Conservation (phyloP, 2,329 filamentous ascomycete genomes). For the Trichoderma hamatum region DNA sequence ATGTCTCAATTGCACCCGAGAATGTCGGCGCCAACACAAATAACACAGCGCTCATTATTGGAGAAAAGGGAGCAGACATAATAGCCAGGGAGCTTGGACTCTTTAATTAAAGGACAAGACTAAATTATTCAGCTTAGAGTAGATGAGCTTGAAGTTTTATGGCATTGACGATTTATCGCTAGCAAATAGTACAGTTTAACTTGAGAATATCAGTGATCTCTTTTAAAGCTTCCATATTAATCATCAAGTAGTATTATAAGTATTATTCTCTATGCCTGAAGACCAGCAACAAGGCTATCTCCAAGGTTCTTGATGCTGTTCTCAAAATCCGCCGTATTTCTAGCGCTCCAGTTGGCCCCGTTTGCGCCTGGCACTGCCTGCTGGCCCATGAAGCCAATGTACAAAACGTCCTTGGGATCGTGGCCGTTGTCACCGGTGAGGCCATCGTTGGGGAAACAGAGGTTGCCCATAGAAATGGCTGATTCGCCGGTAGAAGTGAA, state of each 20-base stretch:
- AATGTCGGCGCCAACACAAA: conserved; percentile 51
- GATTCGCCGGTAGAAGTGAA: conserved; percentile 52
- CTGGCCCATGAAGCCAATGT: conserved; percentile 56
- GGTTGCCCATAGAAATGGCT: conserved; percentile 53
- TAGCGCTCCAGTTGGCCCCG: conserved; percentile 55
- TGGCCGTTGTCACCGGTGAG: conserved; percentile 57
- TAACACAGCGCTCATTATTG: conserved; percentile 49
- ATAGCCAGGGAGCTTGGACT: conserved; percentile 35
- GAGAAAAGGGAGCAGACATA: conserved; percentile 47
- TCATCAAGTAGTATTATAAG: neutral
- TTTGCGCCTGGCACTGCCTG: conserved; percentile 54
- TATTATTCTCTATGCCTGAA: neutral
- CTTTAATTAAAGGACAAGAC: neutral
- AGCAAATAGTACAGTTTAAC: neutral
- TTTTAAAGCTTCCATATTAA: neutral
- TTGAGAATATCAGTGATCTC: neutral
- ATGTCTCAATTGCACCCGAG: conserved; percentile 42
- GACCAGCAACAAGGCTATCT: conserved; percentile 45
- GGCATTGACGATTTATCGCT: neutral
- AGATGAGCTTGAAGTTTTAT: neutral
- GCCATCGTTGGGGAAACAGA: conserved; percentile 50
- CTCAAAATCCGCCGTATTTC: conserved; percentile 50
- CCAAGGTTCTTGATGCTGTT: conserved; percentile 51
- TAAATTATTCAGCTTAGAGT: neutral
- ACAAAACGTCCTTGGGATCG: conserved; percentile 56